Evolutionary conservation across 2,329 filamentous ascomycete genomes (phyloP).

Genomic region (Diplodia seriata): DNA sequence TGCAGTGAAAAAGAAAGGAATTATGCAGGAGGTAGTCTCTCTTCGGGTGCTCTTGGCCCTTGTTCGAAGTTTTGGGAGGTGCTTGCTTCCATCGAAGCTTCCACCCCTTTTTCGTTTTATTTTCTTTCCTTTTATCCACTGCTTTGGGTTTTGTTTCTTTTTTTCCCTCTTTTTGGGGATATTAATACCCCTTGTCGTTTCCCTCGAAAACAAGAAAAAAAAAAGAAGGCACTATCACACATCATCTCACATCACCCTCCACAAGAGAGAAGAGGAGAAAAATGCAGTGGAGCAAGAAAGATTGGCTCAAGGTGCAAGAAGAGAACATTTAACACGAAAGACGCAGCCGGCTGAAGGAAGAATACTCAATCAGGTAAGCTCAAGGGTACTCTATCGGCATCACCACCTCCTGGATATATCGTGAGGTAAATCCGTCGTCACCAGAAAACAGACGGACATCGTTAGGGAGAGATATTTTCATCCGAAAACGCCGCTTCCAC

Average conservation of each 20-base stretch:
- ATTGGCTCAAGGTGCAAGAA: conserved; percentile 9
- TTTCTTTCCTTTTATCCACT: neutral
- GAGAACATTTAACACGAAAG: neutral
- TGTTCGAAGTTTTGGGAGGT: neutral
- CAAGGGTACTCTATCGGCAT: neutral
- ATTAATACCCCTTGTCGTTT: conserved; percentile 15
- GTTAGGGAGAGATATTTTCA: neutral
- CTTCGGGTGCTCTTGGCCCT: neutral
- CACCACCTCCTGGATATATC: neutral
- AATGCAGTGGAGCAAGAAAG: conserved; percentile 2
- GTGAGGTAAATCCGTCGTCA: neutral
- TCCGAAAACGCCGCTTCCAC: neutral
- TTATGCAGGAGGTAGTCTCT: neutral
- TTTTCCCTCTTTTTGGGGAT: neutral
- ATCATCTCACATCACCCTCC: neutral
- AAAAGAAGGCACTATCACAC: conserved; percentile 26
- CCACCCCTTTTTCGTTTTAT: neutral
- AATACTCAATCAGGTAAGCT: neutral
- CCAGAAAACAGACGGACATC: neutral
- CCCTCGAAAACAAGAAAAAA: conserved; percentile 21
- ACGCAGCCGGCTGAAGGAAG: neutral
- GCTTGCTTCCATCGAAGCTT: neutral
- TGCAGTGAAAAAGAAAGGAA: conserved; percentile 2
- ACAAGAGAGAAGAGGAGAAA: neutral
- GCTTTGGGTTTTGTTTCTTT: neutral